These are phyloP conservation scores for Botrytis tulipae DNA, from an alignment of 2,329 filamentous ascomycete species.

Conservation along the genomic window DNA sequence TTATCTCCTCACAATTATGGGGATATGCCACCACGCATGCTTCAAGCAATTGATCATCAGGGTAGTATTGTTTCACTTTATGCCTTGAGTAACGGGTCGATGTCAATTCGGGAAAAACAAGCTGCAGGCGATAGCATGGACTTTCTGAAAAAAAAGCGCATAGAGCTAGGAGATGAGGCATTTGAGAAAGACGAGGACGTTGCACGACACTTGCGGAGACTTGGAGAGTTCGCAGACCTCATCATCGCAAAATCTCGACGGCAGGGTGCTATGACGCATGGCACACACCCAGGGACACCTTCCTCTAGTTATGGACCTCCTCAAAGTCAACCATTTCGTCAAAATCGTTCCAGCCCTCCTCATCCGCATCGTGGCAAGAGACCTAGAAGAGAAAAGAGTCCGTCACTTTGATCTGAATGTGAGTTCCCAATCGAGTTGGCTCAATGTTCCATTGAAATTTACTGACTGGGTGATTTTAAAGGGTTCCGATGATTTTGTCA, in stretches of 20 bases:
- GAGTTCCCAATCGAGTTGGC: neutral
- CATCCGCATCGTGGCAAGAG: neutral
- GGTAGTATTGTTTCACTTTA: neutral
- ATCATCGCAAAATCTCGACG: neutral
- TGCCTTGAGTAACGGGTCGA: neutral
- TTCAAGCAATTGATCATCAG: neutral
- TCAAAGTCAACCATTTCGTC: neutral
- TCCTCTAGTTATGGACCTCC: neutral
- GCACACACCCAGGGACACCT: neutral
- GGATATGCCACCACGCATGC: neutral
- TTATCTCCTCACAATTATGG: neutral
- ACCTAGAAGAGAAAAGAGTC: no score
- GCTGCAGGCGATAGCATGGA: constrained; percentile 3
- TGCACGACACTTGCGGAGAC: neutral
- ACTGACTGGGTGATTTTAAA: neutral
- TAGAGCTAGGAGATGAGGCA: neutral
- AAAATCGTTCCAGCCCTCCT: no score
- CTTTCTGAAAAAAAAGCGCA: neutral
- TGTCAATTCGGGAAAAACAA: neutral
- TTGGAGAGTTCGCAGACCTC: neutral
- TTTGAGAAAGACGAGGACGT: neutral
- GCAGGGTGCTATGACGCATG: neutral
- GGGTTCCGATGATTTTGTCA: neutral
- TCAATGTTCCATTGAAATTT: neutral
- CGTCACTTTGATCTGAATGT: neutral